Base-by-base conservation (phyloP, 1,284 basidiomycete genomes). In the Sutorius eximius region DNA sequence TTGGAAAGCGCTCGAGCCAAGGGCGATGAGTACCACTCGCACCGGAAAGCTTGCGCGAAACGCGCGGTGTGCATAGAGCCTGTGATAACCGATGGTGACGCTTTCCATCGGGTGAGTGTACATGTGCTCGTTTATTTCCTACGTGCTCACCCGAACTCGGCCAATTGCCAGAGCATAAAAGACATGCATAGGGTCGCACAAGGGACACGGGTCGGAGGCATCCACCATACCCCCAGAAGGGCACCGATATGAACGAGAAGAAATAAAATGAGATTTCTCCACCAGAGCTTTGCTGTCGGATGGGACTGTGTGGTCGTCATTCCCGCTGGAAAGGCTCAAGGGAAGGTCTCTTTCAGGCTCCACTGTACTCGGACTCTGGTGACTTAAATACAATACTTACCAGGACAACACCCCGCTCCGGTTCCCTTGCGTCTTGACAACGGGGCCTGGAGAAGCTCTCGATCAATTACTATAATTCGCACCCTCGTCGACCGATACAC, bases 171-270 rank as follows among this genome's bases (percentile, higher is more conserved):
- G 5, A 37, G 36, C 5, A 18, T 18, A 10, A 37, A 18, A 18
- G 36, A 37, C 36, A 37, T 37, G n/a, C 8, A 37, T 12, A 37
- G 36, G 2, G 36, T 37, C 5, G 36, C 36, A 37, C n/a, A 18
- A 37, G 36, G 10, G 36, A 37, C 36, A 11, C n/a, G 36, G 11
- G 36, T 37, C 11, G 36, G 36, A 12, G 36, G 36, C n/a, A 59
- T 24, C 51, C 44, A 57, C 2, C 5, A 57, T n/a, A 57, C 38
- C 12, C 51, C 36, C 9, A 18, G 10, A 9, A 57, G 20, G 3
- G 57, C 44, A 6, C 44, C 30, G 18, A 57, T 29, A 20, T 57
- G 56, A 33, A 59, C 24, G 20, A 52, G 46, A 36, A 29, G 5
- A 13, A 57, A 38, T 15, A 53, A 20, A 15, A 22, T 3, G 18